phyloP scores from a whole-genome alignment of 2,329 filamentous ascomycete species.

The Scopulariopsis brevicaulis region DNA sequence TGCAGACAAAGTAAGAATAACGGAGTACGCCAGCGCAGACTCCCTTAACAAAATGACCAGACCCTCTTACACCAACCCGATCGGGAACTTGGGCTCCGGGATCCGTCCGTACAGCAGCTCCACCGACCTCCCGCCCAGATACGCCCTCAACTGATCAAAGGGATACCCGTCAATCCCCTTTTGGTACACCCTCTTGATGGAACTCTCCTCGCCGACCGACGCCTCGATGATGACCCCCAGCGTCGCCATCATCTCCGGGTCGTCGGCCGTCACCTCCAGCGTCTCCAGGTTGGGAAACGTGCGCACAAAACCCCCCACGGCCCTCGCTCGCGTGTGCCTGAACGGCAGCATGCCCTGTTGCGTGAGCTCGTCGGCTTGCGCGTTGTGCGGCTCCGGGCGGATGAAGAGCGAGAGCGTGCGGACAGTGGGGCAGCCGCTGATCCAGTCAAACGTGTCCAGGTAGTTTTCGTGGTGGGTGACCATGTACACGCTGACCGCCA shows the following conservation, averaged over 20 bases:
- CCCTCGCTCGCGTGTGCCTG: background rate
- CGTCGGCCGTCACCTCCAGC: conserved; percentile 19
- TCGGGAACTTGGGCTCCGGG: background rate
- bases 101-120: conserved; percentile 3
- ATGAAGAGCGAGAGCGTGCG: conserved; percentile 20
- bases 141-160: conserved; percentile 16
- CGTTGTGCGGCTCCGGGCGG: conserved; percentile 6
- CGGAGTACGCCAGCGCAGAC: background rate
- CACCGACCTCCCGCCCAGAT: conserved; percentile 5
- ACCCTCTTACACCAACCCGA: background rate
- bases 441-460: conserved; percentile 20
- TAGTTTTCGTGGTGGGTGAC: conserved; percentile 14
- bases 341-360: background rate
- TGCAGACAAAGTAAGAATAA: background rate
- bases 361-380: background rate
- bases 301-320: conserved; percentile 19
- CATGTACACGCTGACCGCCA: conserved; percentile 23
- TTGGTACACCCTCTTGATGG: conserved; percentile 20
- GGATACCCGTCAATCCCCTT: conserved; percentile 15
- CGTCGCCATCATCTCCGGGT: conserved; percentile 16
- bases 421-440: conserved; percentile 20
- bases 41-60: background rate
- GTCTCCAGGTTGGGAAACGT: conserved; percentile 23
- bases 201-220: conserved; percentile 15
- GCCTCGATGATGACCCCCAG: conserved; percentile 16